phyloP scores from a whole-genome alignment of 2,329 filamentous ascomycete genomes.

The Aspergillus felis region DNA sequence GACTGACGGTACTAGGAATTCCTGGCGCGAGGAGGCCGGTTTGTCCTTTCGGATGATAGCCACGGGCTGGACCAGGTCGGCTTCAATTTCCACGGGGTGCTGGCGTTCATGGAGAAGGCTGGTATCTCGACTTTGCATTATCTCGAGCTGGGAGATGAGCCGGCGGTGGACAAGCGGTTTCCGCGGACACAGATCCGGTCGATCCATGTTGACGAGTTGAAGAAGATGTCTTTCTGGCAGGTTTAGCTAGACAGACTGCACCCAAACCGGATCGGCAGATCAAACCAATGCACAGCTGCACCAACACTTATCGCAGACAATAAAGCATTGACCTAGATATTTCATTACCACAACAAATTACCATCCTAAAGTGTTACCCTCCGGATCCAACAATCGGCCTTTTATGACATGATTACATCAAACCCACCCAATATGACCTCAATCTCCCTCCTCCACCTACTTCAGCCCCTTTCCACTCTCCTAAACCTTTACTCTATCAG shows the following conservation, averaged over 20 bases:
- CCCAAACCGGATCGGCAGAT: no score
- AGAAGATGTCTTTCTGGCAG: conserved; percentile 31
- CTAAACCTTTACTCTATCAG: background rate
- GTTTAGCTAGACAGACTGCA: background rate
- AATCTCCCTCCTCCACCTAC: background rate
- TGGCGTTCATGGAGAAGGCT: conserved; percentile 62
- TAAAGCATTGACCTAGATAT: background rate
- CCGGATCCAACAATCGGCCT: background rate
- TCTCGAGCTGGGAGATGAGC: conserved; percentile 26
- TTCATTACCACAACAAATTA: background rate
- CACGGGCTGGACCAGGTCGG: conserved; percentile 83
- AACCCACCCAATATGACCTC: background rate
- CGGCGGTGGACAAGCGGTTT: conserved; percentile 32
- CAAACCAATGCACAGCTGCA: background rate
- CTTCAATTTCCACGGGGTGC: conserved; percentile 71
- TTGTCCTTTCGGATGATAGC: conserved; percentile 93
- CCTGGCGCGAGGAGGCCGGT: conserved; percentile 67
- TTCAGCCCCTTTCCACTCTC: background rate
- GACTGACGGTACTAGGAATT: conserved; percentile 56
- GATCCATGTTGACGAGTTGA: conserved; percentile 32
- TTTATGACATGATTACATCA: background rate
- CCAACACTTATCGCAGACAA: background rate
- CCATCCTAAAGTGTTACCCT: background rate
- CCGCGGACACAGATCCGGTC: conserved; percentile 31
- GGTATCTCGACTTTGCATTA: conserved; percentile 40